phyloP scores from a whole-genome alignment of 495 filamentous ascomycete genomes.

The Aspergillus bridgeri region DNA sequence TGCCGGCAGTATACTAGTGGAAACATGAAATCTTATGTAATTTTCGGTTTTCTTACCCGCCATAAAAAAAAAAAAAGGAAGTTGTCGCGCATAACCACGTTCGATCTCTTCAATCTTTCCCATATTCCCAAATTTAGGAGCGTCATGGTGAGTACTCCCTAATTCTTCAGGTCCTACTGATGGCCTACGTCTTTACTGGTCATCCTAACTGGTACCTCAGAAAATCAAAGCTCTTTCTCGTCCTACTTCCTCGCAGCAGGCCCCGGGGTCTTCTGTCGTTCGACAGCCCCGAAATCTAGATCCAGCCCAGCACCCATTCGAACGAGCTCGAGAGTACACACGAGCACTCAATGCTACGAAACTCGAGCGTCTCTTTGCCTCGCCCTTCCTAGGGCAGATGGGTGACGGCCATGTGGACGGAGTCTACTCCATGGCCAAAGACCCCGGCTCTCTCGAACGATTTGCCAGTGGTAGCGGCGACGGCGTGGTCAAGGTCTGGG shows the following conservation, averaged over 20 bases:
- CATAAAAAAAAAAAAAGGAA: slow-evolving; percentile 12
- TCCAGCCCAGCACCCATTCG: slow-evolving; percentile 91
- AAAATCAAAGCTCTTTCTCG: slow-evolving; percentile 94
- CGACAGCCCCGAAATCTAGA: slow-evolving; percentile 84
- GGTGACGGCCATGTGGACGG: slow-evolving; percentile 93
- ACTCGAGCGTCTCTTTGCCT: slow-evolving; percentile 91
- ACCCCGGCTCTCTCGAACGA: slow-evolving; percentile 62
- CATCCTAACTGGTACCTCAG: slow-evolving; percentile 31
- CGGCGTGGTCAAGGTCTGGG: slow-evolving; percentile 93
- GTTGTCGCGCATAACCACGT: slow-evolving; percentile 4
- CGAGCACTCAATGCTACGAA: slow-evolving; percentile 88
- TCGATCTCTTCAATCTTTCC: slow-evolving; percentile 2
- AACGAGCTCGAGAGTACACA: slow-evolving; percentile 88
- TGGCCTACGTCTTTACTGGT: not conserved
- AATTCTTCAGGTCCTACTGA: not conserved
- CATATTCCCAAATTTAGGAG: not conserved
- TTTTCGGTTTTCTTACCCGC: not conserved
- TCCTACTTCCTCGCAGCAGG: slow-evolving; percentile 69
- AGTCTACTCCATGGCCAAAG: slow-evolving; percentile 72
- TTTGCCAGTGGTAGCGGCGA: slow-evolving; percentile 80
- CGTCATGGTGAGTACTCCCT: slow-evolving; percentile 20
- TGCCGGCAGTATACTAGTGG: too few relatives aligned
- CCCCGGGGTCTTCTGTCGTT: slow-evolving; percentile 69
- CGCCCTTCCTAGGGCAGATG: slow-evolving; percentile 84
- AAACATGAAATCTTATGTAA: too few relatives aligned